Percentiles rank a stretch among this genome's conserved stretches.
Evolutionary conservation across 768 basidiomycete genomes (phyloP).

Genomic region (Crepidotus variabilis): DNA sequence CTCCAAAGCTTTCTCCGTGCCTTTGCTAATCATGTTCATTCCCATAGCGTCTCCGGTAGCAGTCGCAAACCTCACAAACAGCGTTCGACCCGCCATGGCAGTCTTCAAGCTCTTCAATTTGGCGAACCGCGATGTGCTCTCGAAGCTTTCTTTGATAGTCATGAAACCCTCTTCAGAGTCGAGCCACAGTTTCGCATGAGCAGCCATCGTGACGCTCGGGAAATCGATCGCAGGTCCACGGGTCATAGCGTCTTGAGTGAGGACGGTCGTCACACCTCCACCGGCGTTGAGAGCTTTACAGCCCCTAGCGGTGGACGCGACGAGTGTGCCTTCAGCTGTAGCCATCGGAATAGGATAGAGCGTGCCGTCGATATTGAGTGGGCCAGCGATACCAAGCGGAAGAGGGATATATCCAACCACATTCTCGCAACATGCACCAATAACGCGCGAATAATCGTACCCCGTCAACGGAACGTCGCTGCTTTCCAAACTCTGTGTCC

Average conservation of each 20-base stretch:
- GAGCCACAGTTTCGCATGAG: constrained; percentile 84
- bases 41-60: constrained; percentile 99
- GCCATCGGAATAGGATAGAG: constrained; percentile 96
- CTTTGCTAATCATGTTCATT: constrained; percentile 99
- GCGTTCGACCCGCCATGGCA: constrained; percentile 87
- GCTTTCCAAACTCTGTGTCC: constrained; percentile 77
- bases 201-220: constrained; percentile 75
- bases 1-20: constrained; percentile 92
- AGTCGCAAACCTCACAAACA: constrained; percentile 92
- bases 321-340: constrained; percentile 98
- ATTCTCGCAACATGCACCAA: constrained; percentile 98
- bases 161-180: constrained; percentile 75
- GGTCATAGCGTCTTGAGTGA: constrained; percentile 94
- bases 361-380: constrained; percentile 84
- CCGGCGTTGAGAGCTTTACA: constrained; percentile 97
- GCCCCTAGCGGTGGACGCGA: constrained; percentile 95
- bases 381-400: constrained; percentile 95
- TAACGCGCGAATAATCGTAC: constrained; percentile 92
- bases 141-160: constrained; percentile 81
- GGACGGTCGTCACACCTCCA: constrained; percentile 91
- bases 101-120: constrained; percentile 82
- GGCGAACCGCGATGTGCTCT: constrained; percentile 92
- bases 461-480: constrained; percentile 78
- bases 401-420: constrained; percentile 96
- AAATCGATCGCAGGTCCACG: constrained; percentile 99